phyloP scores from a whole-genome alignment of 257 asterid genomes.

The Solanum chaucha region DNA sequence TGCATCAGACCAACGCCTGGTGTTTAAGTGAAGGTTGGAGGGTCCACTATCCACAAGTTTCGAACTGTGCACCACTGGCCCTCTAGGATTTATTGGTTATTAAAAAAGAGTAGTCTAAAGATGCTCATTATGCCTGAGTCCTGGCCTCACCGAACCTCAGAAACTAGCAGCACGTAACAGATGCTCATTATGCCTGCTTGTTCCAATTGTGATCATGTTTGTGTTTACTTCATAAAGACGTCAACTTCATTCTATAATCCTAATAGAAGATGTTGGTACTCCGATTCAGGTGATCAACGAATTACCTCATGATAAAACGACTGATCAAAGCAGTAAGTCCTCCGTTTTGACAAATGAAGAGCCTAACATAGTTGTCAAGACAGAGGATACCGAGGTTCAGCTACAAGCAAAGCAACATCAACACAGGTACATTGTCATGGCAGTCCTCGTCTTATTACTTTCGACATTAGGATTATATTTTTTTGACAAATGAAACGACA shows the following conservation, averaged over 20 bases:
- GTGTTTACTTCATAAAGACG: background rate
- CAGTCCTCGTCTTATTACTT: slow-evolving; percentile 26
- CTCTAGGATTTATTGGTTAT: background rate
- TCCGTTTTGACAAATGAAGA: slow-evolving; percentile 5
- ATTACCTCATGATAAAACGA: slow-evolving; percentile 4
- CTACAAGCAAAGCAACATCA: slow-evolving; percentile 9
- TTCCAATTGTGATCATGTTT: background rate
- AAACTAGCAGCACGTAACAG: background rate
- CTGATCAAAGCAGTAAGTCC: slow-evolving; percentile 9
- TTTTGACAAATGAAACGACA: slow-evolving; percentile 8
- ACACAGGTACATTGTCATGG: slow-evolving; percentile 17
- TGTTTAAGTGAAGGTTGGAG: background rate
- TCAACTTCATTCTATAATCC: background rate
- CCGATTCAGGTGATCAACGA: slow-evolving; percentile 33
- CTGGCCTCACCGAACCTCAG: background rate
- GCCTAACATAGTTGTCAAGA: slow-evolving; percentile 4
- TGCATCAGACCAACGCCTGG: background rate
- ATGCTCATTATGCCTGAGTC: background rate
- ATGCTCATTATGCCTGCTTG: background rate
- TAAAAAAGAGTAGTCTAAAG: background rate
- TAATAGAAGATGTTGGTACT: slow-evolving; percentile 1
- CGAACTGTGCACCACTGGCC: background rate
- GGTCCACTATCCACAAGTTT: background rate
- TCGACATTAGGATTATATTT: slow-evolving; percentile 34
- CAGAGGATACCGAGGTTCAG: slow-evolving; percentile 9